Evolutionary conservation across 2,329 filamentous ascomycete species (phyloP), one percentile per base, ranked within the genome.

Genomic region (Ceratocystis harringtonii): DNA sequence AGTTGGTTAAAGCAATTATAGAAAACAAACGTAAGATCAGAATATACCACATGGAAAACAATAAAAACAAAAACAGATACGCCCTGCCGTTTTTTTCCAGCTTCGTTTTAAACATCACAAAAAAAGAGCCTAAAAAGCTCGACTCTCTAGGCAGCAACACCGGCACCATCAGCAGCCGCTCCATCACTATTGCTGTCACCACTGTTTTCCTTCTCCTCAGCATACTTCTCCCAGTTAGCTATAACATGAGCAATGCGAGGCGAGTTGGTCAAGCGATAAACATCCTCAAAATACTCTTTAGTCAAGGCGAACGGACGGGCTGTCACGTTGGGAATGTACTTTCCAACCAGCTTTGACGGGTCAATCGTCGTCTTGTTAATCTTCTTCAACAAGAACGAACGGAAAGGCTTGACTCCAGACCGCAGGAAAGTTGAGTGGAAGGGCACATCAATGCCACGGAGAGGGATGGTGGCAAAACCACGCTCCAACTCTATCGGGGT

Each of bases 341-440:
- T 99, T 72, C 94, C 94, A 70, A 99, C 83, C 72, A 99, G 79
- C 82, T 97, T 97, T 75, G 89, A 88, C 4, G 94, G 94, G 75
- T 99, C 94, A 75, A 99, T 97, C 64, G 89, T 95, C 28, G 92
- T 96, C 85, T 95, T 96, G 83, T 97, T 91, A 79, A 99, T 97
- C 84, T 99, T 99, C 89, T 97, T 99, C 71, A 97, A 87, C 74
- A 99, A 77, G 84, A 99, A 99, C 57, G 87, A 92, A 70, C 94
- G 85, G 90, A 99, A 99, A 60, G 95, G 94, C 82, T 99, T 99
- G 76, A 99, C 94, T 72, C 94, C 95, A 48, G 91, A 96, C 65
- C 95, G 89, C 78, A 99, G 79, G 82, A 99, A 99, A 19, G 94
- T 99, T 71, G 89, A 94, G 82, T 99, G 94, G 89, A 99, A 99